Percentiles rank a stretch among this genome's conserved stretches.
Evolutionary conservation across 495 filamentous ascomycete species (phyloP).

Genomic region (Sporormia fimetaria): DNA sequence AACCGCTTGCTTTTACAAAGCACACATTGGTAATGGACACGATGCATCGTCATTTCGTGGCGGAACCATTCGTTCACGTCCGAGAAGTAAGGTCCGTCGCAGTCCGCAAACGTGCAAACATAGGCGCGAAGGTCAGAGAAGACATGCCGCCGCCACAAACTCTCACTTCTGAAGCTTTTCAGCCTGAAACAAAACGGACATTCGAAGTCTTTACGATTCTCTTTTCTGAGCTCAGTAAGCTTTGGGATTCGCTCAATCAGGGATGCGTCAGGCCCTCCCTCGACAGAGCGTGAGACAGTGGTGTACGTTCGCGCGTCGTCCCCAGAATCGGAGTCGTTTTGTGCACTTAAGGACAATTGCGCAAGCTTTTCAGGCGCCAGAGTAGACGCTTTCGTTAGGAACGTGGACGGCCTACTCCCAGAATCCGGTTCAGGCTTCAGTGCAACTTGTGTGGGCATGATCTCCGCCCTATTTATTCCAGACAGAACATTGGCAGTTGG

Average conservation of each 20-base stretch:
- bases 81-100: constrained; percentile 23
- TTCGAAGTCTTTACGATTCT: constrained; percentile 14
- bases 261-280: constrained; percentile 4
- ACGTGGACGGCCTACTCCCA: constrained; percentile 7
- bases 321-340: constrained; percentile 5
- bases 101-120: constrained; percentile 30
- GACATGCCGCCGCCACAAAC: constrained; percentile 28
- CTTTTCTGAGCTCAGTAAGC: constrained; percentile 3
- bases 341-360: constrained; percentile 1
- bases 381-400: constrained; percentile 15
- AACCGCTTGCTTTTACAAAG: constrained; percentile 19
- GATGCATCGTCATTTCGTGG: constrained; percentile 30
- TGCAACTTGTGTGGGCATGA: neutral
- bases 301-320: constrained; percentile 12
- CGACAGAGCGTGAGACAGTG: constrained; percentile 7
- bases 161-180: constrained; percentile 20
- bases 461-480: neutral
- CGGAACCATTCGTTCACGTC: constrained; percentile 28
- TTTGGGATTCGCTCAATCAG: constrained; percentile 6
- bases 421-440: neutral
- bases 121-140: constrained; percentile 32
- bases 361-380: constrained; percentile 2
- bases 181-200: constrained; percentile 31
- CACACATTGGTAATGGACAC: constrained; percentile 21
- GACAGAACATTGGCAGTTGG: neutral